Base-by-base conservation (phyloP, 352 stramenopile genomes). In the Pythium chondricola region DNA sequence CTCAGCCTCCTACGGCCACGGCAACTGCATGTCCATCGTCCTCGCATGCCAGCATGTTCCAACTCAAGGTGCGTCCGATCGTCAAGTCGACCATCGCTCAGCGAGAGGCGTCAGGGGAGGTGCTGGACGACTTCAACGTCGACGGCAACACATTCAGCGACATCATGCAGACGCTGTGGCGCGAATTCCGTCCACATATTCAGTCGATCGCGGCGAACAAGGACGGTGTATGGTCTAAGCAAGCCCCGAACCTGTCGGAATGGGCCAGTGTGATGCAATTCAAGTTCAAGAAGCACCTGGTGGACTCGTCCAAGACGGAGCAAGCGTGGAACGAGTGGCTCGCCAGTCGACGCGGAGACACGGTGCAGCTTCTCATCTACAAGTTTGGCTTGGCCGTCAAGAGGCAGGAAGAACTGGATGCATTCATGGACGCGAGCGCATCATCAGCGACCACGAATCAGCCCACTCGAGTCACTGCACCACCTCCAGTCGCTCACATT, bases 211-310 rank as follows among this genome's bases (percentile, higher is more conserved):
- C 32, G 8, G 32, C 20, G 6, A 7, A n/a, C 14, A n/a, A 7
- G 32, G 32, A 38, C 7, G 32, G 16, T n/a, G 32, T 38, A 6
- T 38, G 32, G 32, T 38, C 32, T 18, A n/a, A 20, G 11, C 11
- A 38, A n/a, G 32, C 16, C 16, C 5, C 56, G 4, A 52, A 52
- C 21, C 8, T 50, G 4, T 33, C 56, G 18, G 25, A 43, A 6
- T 59, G 56, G 45, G 2, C 6, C 10, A 56, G 39, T 18, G 18
- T 64, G 7, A 45, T 64, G 44, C 56, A 64, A 22, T 52, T 59
- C 14, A 58, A 58, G 48, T 11, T 27, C 17, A 57, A 43, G 30
- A 31, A 31, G 14, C 44, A 50, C 22, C 8, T 56, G 20, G 45
- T 59, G 7, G 49, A 56, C 13, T 48, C 3, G 27, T 32, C 40